Conservation (phyloP, 768 basidiomycete genomes). For the Boletus tomentosulus region DNA sequence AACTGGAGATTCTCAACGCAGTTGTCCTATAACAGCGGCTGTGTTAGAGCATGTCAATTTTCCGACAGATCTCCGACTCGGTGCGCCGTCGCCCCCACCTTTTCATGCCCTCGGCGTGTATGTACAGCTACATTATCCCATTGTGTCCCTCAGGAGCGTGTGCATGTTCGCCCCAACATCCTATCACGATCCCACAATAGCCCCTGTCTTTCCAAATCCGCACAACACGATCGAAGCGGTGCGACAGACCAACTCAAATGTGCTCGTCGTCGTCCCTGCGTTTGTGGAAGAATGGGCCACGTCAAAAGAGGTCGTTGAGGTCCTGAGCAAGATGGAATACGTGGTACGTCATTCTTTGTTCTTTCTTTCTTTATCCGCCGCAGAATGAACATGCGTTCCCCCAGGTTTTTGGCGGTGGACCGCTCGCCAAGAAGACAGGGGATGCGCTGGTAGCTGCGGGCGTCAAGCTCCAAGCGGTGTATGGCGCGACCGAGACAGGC, state of each 20-base stretch:
- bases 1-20: background rate
- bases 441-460: slow-evolving; percentile 33
- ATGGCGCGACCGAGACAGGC: slow-evolving; percentile 40
- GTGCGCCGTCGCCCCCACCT: slow-evolving; percentile 16
- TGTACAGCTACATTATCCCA: background rate
- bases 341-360: slow-evolving; percentile 14
- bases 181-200: slow-evolving; percentile 6
- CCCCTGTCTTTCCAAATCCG: slow-evolving; percentile 19
- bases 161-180: slow-evolving; percentile 20
- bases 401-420: slow-evolving; percentile 36
- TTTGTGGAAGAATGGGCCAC: slow-evolving; percentile 25
- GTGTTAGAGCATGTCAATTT: slow-evolving; percentile 1
- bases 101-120: slow-evolving; percentile 21
- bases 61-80: background rate
- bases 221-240: slow-evolving; percentile 21
- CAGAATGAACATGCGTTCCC: background rate
- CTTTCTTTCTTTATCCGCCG: background rate
- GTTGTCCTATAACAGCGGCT: background rate
- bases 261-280: slow-evolving; percentile 18
- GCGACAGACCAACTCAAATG: slow-evolving; percentile 8
- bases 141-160: slow-evolving; percentile 10
- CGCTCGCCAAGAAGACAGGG: slow-evolving; percentile 35
- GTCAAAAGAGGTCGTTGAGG: slow-evolving; percentile 14
- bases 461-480: slow-evolving; percentile 30
- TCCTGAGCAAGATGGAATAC: slow-evolving; percentile 12